Conservation (phyloP, 2,329 filamentous ascomycete genomes). For the Calycina marina region DNA sequence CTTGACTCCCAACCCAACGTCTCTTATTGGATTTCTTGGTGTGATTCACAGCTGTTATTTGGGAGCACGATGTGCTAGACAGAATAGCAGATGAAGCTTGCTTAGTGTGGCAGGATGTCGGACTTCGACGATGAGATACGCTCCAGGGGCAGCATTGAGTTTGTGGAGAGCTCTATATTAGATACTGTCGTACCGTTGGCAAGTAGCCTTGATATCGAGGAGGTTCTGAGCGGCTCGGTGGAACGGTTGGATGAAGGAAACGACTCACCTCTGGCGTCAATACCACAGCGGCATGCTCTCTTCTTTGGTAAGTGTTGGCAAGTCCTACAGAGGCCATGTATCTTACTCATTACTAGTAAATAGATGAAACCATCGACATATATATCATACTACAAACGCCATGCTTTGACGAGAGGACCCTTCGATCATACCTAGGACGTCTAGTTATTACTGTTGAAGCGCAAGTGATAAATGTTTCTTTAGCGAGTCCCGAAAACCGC, state of each 20-base stretch:
- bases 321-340: slow-evolving; percentile 19
- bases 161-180: slow-evolving; percentile 43
- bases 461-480: slow-evolving; percentile 43
- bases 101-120: too few relatives aligned
- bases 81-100: too few relatives aligned
- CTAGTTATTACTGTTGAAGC: slow-evolving; percentile 54
- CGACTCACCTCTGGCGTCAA: slow-evolving; percentile 33
- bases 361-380: slow-evolving; percentile 61
- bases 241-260: slow-evolving; percentile 23
- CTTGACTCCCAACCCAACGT: too few relatives aligned
- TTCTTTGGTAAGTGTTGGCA: slow-evolving; percentile 50
- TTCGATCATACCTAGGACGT: slow-evolving; percentile 45
- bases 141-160: slow-evolving; percentile 27
- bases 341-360: slow-evolving; percentile 35
- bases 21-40: too few relatives aligned
- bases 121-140: too few relatives aligned
- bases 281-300: slow-evolving; percentile 47
- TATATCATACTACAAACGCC: slow-evolving; percentile 55
- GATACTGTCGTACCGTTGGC: slow-evolving; percentile 44
- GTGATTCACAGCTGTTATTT: too few relatives aligned
- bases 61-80: too few relatives aligned
- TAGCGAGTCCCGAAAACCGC: slow-evolving; percentile 27
- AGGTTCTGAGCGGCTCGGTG: slow-evolving; percentile 30
- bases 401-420: slow-evolving; percentile 37
- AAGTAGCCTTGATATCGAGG: slow-evolving; percentile 39